Percentiles rank a stretch among this genome's conserved stretches.
phyloP scores from a whole-genome alignment of 768 basidiomycete species.

The Hygrophoropsis aurantiaca region DNA sequence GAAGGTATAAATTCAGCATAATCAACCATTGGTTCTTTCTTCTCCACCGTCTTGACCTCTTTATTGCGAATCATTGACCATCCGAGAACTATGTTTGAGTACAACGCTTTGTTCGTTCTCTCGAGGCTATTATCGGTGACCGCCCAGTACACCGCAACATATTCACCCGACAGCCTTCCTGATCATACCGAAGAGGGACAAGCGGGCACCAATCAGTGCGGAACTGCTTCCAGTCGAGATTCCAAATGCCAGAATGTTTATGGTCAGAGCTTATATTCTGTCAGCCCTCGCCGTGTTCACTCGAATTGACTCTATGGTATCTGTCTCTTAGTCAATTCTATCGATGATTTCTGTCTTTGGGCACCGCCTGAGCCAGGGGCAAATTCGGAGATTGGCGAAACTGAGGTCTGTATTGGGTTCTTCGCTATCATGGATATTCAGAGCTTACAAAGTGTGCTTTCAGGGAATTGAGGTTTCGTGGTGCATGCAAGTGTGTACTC shows the following conservation, averaged over 20 bases:
- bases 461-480: slow-evolving; percentile 53
- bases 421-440: slow-evolving; percentile 7
- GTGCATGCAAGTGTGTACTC: slow-evolving; percentile 47
- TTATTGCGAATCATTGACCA: too few species aligned
- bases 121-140: slow-evolving; percentile 18
- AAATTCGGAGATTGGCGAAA: slow-evolving; percentile 55
- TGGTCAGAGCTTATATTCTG: too few species aligned
- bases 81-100: slow-evolving; percentile 24
- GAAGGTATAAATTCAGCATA: too few species aligned
- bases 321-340: slow-evolving; percentile 49
- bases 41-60: too few species aligned
- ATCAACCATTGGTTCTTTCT: too few species aligned
- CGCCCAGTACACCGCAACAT: slow-evolving; percentile 42
- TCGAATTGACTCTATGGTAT: background rate
- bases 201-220: slow-evolving; percentile 65
- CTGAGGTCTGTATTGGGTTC: slow-evolving; percentile 48
- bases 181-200: slow-evolving; percentile 56
- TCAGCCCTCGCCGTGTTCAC: too few species aligned
- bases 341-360: slow-evolving; percentile 56
- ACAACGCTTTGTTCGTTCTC: slow-evolving; percentile 17
- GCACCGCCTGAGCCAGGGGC: slow-evolving; percentile 51
- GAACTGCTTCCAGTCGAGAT: slow-evolving; percentile 49
- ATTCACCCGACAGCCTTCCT: slow-evolving; percentile 48
- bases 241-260: slow-evolving; percentile 70
- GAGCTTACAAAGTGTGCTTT: slow-evolving; percentile 12